phyloP scores from a whole-genome alignment of 148 eudicot species.

The Polygonum maritimum region DNA sequence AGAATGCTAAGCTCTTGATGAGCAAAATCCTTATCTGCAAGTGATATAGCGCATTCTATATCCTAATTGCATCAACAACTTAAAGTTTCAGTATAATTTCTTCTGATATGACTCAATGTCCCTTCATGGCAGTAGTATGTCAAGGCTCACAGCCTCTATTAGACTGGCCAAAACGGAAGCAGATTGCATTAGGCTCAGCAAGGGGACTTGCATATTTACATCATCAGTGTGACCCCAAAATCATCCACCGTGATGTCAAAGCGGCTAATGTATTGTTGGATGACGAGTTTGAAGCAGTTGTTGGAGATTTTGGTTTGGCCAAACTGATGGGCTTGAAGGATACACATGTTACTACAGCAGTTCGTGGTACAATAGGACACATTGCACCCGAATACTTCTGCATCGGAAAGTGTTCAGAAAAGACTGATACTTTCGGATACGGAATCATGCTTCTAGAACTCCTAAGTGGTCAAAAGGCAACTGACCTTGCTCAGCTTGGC shows the following conservation, averaged over 20 bases:
- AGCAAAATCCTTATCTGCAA: not conserved
- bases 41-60: not conserved
- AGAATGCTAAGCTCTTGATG: not conserved
- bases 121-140: slow-evolving; percentile 13
- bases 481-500: slow-evolving; percentile 54
- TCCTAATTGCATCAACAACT: too few species aligned
- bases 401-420: slow-evolving; percentile 53
- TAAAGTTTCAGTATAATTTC: too few species aligned
- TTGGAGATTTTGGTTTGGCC: slow-evolving; percentile 61
- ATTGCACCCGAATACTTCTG: slow-evolving; percentile 62
- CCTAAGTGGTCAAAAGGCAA: slow-evolving; percentile 57
- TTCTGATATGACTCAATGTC: too few species aligned
- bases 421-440: slow-evolving; percentile 56
- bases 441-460: slow-evolving; percentile 69
- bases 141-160: slow-evolving; percentile 36
- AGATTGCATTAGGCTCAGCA: slow-evolving; percentile 49
- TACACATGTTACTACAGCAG: slow-evolving; percentile 59
- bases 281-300: slow-evolving; percentile 64
- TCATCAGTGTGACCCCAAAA: slow-evolving; percentile 51
- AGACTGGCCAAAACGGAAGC: slow-evolving; percentile 46
- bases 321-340: slow-evolving; percentile 55
- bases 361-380: slow-evolving; percentile 58
- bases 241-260: slow-evolving; percentile 64
- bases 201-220: slow-evolving; percentile 58
- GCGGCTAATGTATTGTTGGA: slow-evolving; percentile 62